These are phyloP conservation scores for Penicillium lagena DNA, from an alignment of 495 filamentous ascomycete species.

Conservation along the genomic window DNA sequence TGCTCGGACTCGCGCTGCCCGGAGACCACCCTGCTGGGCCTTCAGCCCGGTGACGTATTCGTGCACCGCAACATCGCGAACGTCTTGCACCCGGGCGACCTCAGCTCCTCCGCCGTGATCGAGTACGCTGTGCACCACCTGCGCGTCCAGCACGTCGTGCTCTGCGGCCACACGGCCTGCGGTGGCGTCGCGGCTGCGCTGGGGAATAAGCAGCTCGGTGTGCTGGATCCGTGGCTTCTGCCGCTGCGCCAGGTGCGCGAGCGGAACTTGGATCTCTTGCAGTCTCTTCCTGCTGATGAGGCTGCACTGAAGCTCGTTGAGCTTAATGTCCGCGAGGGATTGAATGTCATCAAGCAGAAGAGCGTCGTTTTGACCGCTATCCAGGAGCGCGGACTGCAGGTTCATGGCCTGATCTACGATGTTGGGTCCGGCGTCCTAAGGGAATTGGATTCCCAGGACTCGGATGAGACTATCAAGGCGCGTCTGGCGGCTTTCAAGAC, in stretches of 20 bases:
- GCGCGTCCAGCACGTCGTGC: slow-evolving; percentile 73
- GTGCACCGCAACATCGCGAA: slow-evolving; percentile 96
- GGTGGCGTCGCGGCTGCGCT: slow-evolving; percentile 71
- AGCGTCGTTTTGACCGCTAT: slow-evolving; percentile 57
- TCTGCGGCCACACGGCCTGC: slow-evolving; percentile 80
- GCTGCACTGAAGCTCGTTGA: slow-evolving; percentile 53
- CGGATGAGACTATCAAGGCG: slow-evolving; percentile 30
- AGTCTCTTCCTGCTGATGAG: slow-evolving; percentile 45
- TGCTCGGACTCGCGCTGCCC: slow-evolving; percentile 88
- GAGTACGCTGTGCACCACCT: slow-evolving; percentile 72
- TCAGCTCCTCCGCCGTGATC: slow-evolving; percentile 72
- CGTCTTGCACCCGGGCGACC: slow-evolving; percentile 69
- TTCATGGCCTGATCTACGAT: slow-evolving; percentile 69
- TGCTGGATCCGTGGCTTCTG: slow-evolving; percentile 77
- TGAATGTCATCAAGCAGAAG: slow-evolving; percentile 57
- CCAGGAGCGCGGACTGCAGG: slow-evolving; percentile 58
- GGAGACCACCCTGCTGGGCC: slow-evolving; percentile 75
- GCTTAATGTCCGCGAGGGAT: slow-evolving; percentile 62
- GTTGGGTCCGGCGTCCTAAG: slow-evolving; percentile 52
- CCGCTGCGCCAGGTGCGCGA: slow-evolving; percentile 63
- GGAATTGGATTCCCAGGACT: slow-evolving; percentile 45
- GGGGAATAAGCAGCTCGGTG: slow-evolving; percentile 59
- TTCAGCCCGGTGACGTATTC: slow-evolving; percentile 85
- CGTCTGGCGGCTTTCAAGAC: slow-evolving; percentile 38
- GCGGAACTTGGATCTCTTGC: slow-evolving; percentile 28